Conservation (phyloP, 495 filamentous ascomycete genomes). For the Aspergillus saccharolyticus region DNA sequence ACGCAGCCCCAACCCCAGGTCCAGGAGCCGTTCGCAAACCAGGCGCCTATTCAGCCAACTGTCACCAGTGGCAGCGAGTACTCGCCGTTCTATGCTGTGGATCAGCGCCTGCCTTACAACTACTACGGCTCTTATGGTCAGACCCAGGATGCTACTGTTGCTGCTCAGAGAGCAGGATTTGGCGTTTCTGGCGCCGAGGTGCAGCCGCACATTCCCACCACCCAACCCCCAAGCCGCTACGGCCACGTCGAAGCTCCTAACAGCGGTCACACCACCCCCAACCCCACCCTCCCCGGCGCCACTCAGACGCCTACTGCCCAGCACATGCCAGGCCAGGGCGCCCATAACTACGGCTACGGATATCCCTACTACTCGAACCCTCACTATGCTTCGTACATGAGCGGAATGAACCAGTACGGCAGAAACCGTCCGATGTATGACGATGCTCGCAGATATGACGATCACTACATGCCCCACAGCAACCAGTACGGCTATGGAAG, state of each 20-base stretch:
- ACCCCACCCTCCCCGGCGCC: slow-evolving; percentile 67
- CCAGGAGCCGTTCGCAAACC: slow-evolving; percentile 54
- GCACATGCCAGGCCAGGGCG: slow-evolving; percentile 55
- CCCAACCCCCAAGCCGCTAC: slow-evolving; percentile 63
- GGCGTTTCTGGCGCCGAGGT: slow-evolving; percentile 67
- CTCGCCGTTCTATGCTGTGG: slow-evolving; percentile 81
- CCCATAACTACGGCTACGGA: slow-evolving; percentile 58
- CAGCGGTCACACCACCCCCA: slow-evolving; percentile 84
- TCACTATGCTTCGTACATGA: slow-evolving; percentile 77
- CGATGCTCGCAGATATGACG: slow-evolving; percentile 51
- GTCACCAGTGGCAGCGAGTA: slow-evolving; percentile 70
- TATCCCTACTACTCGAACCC: slow-evolving; percentile 79
- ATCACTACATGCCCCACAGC: slow-evolving; percentile 50
- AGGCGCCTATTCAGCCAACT: slow-evolving; percentile 46
- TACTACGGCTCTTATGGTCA: slow-evolving; percentile 76
- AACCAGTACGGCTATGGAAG: slow-evolving; percentile 63
- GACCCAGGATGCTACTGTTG: slow-evolving; percentile 68
- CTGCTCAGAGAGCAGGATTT: slow-evolving; percentile 66
- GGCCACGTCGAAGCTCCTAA: slow-evolving; percentile 69
- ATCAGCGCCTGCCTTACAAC: slow-evolving; percentile 72
- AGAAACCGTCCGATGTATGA: slow-evolving; percentile 53
- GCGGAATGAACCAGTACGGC: slow-evolving; percentile 55
- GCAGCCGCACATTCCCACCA: slow-evolving; percentile 69
- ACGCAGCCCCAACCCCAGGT: slow-evolving; percentile 60
- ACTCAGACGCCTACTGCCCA: slow-evolving; percentile 58